Evolutionary conservation across 768 basidiomycete species (phyloP).

Genomic region (Leccinum disarticulatum): DNA sequence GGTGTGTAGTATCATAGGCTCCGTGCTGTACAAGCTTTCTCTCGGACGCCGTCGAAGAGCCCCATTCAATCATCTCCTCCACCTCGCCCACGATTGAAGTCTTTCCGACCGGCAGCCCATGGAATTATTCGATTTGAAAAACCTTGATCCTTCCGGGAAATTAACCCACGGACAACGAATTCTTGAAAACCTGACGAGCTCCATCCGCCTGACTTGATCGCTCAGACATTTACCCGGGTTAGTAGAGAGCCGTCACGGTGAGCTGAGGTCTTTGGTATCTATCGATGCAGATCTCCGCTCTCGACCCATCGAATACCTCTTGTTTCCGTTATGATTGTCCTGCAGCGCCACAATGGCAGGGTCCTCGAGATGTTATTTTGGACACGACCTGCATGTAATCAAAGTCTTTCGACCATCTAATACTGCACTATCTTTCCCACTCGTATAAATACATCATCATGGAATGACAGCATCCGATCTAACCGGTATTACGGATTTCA

Average conservation of each 20-base stretch:
- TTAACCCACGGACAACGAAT: neutral
- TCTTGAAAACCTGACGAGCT: neutral
- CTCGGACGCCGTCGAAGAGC: neutral
- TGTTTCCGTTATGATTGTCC: neutral
- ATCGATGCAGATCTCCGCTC: neutral
- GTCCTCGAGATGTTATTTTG: neutral
- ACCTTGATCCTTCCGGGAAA: neutral
- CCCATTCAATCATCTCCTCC: neutral
- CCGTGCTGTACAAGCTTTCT: neutral
- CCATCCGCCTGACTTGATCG: neutral
- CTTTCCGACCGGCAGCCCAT: neutral
- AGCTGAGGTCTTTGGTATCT: neutral
- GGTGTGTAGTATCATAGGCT: neutral
- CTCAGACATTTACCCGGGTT: neutral
- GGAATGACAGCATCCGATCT: neutral
- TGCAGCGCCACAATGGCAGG: neutral
- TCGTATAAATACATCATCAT: neutral
- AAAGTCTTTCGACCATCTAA: neutral
- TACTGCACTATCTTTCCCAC: neutral
- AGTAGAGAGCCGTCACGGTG: too few species aligned
- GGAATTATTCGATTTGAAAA: neutral
- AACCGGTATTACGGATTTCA: neutral
- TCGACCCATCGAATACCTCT: neutral
- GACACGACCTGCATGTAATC: neutral
- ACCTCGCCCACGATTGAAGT: neutral